Evolutionary conservation across 2,329 filamentous ascomycete species (phyloP).

Genomic region (Fusarium phyllophilum): DNA sequence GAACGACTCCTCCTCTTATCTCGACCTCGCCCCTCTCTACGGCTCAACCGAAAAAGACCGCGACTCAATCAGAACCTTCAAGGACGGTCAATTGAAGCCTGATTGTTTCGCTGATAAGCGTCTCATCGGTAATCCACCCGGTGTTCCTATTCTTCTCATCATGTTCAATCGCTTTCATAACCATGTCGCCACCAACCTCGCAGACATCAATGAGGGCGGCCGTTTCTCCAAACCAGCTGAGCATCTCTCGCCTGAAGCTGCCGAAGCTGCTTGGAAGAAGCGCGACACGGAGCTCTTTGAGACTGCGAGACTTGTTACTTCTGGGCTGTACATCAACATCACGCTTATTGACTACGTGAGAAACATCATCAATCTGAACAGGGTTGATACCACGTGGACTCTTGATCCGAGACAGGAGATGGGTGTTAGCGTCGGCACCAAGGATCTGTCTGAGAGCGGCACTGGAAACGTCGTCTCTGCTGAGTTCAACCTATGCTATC

Average conservation of each 20-base stretch:
- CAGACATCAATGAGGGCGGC: constrained; percentile 84
- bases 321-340: constrained; percentile 82
- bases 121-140: constrained; percentile 75
- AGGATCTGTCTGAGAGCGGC: constrained; percentile 71
- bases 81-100: constrained; percentile 76
- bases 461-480: constrained; percentile 86
- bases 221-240: constrained; percentile 75
- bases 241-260: constrained; percentile 60
- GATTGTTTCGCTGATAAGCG: constrained; percentile 78
- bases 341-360: constrained; percentile 81
- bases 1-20: constrained; percentile 76
- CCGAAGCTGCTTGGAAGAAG: constrained; percentile 68
- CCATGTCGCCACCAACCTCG: constrained; percentile 80
- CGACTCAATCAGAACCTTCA: constrained; percentile 73
- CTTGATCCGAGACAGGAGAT: constrained; percentile 80
- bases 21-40: constrained; percentile 78
- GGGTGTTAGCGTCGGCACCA: constrained; percentile 63
- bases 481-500: constrained; percentile 89
- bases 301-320: constrained; percentile 78
- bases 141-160: constrained; percentile 75
- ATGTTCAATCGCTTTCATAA: constrained; percentile 93
- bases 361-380: constrained; percentile 73
- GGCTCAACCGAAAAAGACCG: constrained; percentile 75
- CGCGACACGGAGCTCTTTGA: constrained; percentile 84
- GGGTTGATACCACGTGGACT: constrained; percentile 78